Conservation (phyloP, 1,284 basidiomycete species). For the Boletellus dicymbophilus region DNA sequence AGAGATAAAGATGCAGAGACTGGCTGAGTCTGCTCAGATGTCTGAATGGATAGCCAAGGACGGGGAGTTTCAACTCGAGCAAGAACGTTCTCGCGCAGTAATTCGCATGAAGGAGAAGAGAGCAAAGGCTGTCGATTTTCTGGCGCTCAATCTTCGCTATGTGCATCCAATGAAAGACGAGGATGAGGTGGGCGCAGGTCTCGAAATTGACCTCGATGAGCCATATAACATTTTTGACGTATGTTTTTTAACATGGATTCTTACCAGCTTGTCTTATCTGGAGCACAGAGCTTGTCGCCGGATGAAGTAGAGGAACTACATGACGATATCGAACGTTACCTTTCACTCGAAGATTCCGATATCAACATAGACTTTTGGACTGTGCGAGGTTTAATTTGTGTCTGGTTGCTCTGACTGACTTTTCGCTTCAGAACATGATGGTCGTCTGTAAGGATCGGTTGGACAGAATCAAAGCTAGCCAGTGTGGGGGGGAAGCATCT, state of each 20-base stretch:
- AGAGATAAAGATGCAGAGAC: slow-evolving; percentile 81
- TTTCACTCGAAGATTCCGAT: slow-evolving; percentile 83
- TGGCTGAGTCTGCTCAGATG: slow-evolving; percentile 96
- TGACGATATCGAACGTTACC: slow-evolving; percentile 92
- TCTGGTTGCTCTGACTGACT: slow-evolving; percentile 9
- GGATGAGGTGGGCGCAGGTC: slow-evolving; percentile 75
- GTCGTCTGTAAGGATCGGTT: slow-evolving; percentile 93
- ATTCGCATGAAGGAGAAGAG: slow-evolving; percentile 96
- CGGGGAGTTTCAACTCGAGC: slow-evolving; percentile 96
- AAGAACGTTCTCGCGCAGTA: slow-evolving; percentile 87
- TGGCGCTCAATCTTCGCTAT: slow-evolving; percentile 92
- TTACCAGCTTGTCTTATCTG: slow-evolving; percentile 19
- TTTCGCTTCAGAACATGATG: slow-evolving; percentile 80
- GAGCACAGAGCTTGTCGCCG: slow-evolving; percentile 74
- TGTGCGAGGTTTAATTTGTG: slow-evolving; percentile 46
- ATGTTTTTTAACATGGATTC: slow-evolving; percentile 26
- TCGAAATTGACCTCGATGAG: slow-evolving; percentile 98
- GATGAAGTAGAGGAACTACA: slow-evolving; percentile 93
- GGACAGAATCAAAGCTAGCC: slow-evolving; percentile 69
- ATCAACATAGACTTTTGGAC: slow-evolving; percentile 97
- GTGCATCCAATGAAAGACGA: slow-evolving; percentile 71
- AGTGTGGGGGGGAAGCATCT: slow-evolving; percentile 62
- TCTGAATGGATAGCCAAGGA: slow-evolving; percentile 98
- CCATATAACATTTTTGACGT: slow-evolving; percentile 97
- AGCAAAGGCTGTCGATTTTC: slow-evolving; percentile 94